A percentile compares a stretch with the other conserved stretches of the same genome.
These are phyloP conservation scores for Phytophthora pini DNA, from an alignment of 352 stramenopile species.

Conservation along the genomic window DNA sequence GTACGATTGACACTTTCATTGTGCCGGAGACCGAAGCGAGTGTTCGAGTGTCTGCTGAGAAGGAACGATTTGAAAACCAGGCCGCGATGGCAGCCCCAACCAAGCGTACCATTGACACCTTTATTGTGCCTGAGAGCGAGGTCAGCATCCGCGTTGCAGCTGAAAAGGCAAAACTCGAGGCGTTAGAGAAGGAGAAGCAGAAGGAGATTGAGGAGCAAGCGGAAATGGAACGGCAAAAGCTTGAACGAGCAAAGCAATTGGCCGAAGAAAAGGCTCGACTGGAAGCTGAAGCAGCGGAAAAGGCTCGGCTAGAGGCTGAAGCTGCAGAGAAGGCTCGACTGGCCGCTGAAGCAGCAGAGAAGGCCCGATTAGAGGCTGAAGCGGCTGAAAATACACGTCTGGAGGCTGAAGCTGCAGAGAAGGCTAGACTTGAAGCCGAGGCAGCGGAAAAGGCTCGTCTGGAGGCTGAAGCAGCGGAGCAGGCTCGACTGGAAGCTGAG, in stretches of 20 bases:
- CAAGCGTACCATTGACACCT: slow-evolving; percentile 42
- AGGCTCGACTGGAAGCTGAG: background rate
- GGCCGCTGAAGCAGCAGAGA: background rate
- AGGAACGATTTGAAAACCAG: slow-evolving; percentile 8
- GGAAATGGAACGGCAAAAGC: slow-evolving; percentile 32
- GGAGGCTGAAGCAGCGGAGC: background rate
- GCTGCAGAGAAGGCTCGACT: background rate
- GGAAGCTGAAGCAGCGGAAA: slow-evolving; percentile 2
- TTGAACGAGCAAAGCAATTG: slow-evolving; percentile 17
- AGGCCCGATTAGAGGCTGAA: background rate
- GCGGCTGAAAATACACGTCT: too few relatives aligned
- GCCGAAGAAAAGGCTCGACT: slow-evolving; percentile 15
- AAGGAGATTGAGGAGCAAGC: slow-evolving; percentile 39
- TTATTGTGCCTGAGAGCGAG: slow-evolving; percentile 44
- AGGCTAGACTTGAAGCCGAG: background rate
- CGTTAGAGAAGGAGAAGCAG: slow-evolving; percentile 48
- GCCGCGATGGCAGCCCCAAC: slow-evolving; percentile 4
- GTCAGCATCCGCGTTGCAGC: slow-evolving; percentile 43
- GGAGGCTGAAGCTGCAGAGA: background rate
- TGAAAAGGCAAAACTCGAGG: slow-evolving; percentile 54
- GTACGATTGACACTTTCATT: slow-evolving; percentile 35
- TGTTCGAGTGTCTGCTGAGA: slow-evolving; percentile 34
- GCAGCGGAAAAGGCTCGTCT: background rate
- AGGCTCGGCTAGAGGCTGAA: background rate
- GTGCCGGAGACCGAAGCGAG: slow-evolving; percentile 23